Evolutionary conservation across 257 asterid genomes (phyloP).

Genomic region (Scutellaria minor): DNA sequence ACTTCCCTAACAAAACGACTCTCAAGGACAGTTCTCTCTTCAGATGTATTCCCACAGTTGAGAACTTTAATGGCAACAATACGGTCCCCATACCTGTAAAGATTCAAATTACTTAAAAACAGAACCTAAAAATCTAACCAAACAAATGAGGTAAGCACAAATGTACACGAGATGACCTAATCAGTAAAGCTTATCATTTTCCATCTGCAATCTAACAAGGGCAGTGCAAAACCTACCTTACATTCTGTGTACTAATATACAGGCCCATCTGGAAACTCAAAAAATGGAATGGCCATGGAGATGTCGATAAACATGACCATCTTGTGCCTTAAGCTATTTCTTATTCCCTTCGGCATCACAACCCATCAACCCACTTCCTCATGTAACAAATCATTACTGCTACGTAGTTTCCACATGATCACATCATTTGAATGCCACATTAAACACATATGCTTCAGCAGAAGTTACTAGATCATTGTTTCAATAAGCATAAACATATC

Average conservation of each 20-base stretch:
- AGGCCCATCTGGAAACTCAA: slow-evolving; percentile 3
- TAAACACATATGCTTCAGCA: slow-evolving; percentile 5
- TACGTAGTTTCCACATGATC: slow-evolving; percentile 16
- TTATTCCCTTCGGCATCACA: slow-evolving; percentile 7
- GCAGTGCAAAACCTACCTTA: background rate
- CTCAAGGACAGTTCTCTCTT: slow-evolving; percentile 76
- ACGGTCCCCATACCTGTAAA: slow-evolving; percentile 73
- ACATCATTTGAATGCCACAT: slow-evolving; percentile 22
- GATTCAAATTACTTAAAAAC: slow-evolving; percentile 11
- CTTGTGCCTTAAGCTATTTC: background rate
- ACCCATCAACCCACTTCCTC: slow-evolving; percentile 17
- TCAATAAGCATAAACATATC: slow-evolving; percentile 18
- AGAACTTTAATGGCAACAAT: slow-evolving; percentile 95
- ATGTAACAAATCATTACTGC: slow-evolving; percentile 1
- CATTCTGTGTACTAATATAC: background rate
- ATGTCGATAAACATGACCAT: background rate
- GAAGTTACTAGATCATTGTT: slow-evolving; percentile 20
- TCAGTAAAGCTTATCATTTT: background rate
- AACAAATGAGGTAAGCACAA: slow-evolving; percentile 25
- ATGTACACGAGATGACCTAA: slow-evolving; percentile 3
- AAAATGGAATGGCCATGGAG: background rate
- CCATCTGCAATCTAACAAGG: slow-evolving; percentile 1
- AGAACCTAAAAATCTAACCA: slow-evolving; percentile 18
- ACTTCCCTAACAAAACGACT: slow-evolving; percentile 91
- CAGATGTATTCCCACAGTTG: slow-evolving; percentile 68